Conservation (phyloP, 257 asterid genomes). For the Solanum pennellii region DNA sequence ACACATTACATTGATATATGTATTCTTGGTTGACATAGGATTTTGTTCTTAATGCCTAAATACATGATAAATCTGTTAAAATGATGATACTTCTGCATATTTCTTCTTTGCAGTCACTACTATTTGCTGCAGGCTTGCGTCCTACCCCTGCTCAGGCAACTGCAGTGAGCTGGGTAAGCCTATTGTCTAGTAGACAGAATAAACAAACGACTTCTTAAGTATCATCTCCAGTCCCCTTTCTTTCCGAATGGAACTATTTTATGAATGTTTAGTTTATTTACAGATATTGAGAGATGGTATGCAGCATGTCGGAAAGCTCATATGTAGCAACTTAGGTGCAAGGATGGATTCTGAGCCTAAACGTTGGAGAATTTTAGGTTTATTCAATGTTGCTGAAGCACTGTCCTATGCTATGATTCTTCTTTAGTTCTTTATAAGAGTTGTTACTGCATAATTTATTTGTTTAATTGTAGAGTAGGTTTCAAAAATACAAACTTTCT, state of each 20-base stretch:
- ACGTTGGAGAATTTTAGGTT: conserved; percentile 90
- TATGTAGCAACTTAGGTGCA: conserved; percentile 93
- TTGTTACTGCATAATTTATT: not conserved
- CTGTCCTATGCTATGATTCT: not conserved
- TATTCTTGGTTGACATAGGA: not conserved
- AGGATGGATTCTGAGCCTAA: conserved; percentile 99
- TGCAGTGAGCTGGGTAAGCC: conserved; percentile 94
- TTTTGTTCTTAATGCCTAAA: not conserved
- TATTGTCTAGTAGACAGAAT: not conserved
- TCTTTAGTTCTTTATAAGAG: not conserved
- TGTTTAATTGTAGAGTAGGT: not conserved
- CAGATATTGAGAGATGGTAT: conserved; percentile 94
- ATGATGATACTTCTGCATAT: conserved; percentile 20
- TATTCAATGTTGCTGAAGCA: not conserved
- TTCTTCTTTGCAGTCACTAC: conserved; percentile 77
- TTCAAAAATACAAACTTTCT: conserved; percentile 13
- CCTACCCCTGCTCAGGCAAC: conserved; percentile 99
- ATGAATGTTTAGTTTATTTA: conserved; percentile 5
- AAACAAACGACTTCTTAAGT: not conserved
- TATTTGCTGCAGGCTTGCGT: conserved; percentile 97
- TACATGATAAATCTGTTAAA: not conserved
- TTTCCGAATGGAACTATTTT: not conserved
- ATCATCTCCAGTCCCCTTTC: not conserved
- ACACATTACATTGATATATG: not conserved
- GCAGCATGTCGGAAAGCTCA: conserved; percentile 92